Evolutionary conservation across 805 yeast genomes (phyloP), one percentile per base, ranked within the genome.

Genomic region (Saccharomycopsis sp.): DNA sequence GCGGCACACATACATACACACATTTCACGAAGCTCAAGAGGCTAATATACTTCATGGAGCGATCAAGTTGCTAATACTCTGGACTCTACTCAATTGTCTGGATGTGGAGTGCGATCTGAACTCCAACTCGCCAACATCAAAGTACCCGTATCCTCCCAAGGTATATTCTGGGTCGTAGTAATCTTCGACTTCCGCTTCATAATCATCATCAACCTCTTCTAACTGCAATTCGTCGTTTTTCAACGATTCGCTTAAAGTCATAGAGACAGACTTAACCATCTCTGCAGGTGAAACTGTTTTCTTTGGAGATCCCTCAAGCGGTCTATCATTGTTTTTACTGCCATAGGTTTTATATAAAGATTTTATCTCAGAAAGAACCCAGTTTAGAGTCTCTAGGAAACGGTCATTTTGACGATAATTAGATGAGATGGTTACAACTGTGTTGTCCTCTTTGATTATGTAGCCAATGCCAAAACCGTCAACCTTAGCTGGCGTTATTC

Each of bases 391-490:
- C 62, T 84, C 84, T 68, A 91, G 73, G 61, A 89, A 83, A 62
- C 97, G 77, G 57, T 80, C 79, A 1, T 96, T 91, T 72, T 91
- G 97, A 61, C 97, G 78, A 69, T 85, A 89, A 70, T 91, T 91
- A 14, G 96, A 89, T 35, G 93, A 85, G 20, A 89, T 81, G 50
- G 96, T 88, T n/a, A 91, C 77, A 34, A 88, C 84, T 42, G 90
- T 85, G 47, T 83, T 82, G 67, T 91, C 94, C 57, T 80, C 83
- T 69, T 90, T 92, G 64, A 91, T 85, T 62, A 90, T 89, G 68
- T 91, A 91, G 1, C 97, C 97, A 23, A 91, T 78, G n/a, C 97
- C 97, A 71, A 86, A 90, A 0, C 97, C 97, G 66, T 87, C 90
- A 52, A 90, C 84, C 19, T 84, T 78, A 1, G 92, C 94, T 1